These are phyloP conservation scores for Microcera coccophila DNA, from an alignment of 2,329 filamentous ascomycete genomes.

Conservation along the genomic window DNA sequence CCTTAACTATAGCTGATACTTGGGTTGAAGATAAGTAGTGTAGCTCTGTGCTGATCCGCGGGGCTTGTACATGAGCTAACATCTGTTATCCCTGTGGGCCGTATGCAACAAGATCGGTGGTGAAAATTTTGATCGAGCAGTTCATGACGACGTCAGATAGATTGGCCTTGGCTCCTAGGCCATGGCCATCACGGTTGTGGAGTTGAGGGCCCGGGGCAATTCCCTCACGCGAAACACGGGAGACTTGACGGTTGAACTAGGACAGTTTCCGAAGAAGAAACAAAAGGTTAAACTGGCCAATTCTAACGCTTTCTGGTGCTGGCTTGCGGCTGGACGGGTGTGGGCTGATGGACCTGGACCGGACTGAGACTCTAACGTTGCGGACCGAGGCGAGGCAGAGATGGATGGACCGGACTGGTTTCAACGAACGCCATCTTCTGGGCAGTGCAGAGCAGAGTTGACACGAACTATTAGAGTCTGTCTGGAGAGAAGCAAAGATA, in stretches of 20 bases:
- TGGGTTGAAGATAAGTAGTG: too few species aligned
- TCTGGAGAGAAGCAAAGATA: neutral
- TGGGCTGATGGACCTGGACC: constrained; percentile 7
- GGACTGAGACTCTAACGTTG: neutral
- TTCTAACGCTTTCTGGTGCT: constrained; percentile 12
- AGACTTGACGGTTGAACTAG: neutral
- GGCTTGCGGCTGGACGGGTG: too few species aligned
- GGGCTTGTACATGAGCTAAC: too few species aligned
- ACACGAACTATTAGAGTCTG: neutral
- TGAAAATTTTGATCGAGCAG: constrained; percentile 1
- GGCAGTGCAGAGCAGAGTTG: neutral
- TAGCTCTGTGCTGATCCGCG: too few species aligned
- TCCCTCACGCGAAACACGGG: neutral
- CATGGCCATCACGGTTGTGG: too few species aligned
- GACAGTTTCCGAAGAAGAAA: constrained; percentile 6
- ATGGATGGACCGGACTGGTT: constrained; percentile 8
- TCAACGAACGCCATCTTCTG: constrained; percentile 5
- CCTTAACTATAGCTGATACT: too few species aligned
- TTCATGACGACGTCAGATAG: neutral
- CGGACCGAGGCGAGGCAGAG: constrained; percentile 17
- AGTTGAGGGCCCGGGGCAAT: neutral
- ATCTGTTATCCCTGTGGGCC: too few species aligned
- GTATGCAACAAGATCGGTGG: constrained; percentile 5
- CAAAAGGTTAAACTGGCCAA: constrained; percentile 4
- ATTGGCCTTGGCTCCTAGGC: neutral